phyloP scores from a whole-genome alignment of 2,329 filamentous ascomycete species.

The Microdochium paspali region DNA sequence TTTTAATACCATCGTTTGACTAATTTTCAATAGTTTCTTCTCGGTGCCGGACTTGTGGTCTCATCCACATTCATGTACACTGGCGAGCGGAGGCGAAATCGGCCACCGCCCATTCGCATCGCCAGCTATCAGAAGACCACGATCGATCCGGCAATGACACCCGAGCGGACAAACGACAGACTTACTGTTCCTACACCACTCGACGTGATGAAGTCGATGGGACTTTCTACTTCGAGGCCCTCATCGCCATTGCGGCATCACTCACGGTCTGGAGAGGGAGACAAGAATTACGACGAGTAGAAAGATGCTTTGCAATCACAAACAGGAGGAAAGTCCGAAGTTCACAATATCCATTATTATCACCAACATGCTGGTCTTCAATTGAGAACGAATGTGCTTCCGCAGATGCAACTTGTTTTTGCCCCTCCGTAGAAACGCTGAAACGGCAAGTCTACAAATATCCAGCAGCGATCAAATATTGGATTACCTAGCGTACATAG shows the following conservation, averaged over 20 bases:
- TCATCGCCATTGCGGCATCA: conserved; percentile 20
- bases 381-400: no score
- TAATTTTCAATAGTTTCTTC: conserved; percentile 53
- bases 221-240: conserved; percentile 21
- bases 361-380: no score
- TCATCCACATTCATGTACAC: conserved; percentile 81
- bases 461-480: no score
- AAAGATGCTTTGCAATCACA: no score
- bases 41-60: conserved; percentile 72
- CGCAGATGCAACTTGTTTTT: no score
- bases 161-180: conserved; percentile 13
- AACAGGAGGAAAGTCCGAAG: no score
- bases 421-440: no score
- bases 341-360: no score
- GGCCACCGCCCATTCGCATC: conserved; percentile 58
- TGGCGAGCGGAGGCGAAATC: conserved; percentile 47
- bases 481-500: no score
- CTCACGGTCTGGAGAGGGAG: conserved; percentile 13
- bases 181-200: conserved; percentile 19
- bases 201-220: conserved; percentile 16
- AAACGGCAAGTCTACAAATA: no score
- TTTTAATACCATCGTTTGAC: conserved; percentile 2
- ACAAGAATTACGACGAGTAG: conserved; percentile 19
- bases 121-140: conserved; percentile 69
- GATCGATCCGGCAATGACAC: conserved; percentile 34